These are phyloP conservation scores for Colletotrichum sp. DNA, from an alignment of 2,329 filamentous ascomycete genomes.

Conservation along the genomic window DNA sequence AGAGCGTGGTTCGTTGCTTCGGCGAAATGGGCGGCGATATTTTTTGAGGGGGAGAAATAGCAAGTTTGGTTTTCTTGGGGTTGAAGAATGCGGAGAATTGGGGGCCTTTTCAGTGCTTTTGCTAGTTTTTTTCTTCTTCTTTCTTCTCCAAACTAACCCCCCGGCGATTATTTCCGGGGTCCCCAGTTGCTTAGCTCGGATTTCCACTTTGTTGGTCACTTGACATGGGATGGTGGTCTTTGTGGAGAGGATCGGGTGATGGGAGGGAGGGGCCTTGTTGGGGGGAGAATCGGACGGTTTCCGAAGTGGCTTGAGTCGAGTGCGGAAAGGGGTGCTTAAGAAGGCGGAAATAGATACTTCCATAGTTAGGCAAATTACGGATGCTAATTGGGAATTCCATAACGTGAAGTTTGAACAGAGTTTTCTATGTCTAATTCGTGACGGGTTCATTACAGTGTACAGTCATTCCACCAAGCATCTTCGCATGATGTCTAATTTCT, in stretches of 20 bases:
- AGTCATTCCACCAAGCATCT: not conserved
- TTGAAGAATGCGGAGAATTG: constrained; percentile 19
- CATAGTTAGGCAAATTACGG: not conserved
- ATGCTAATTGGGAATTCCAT: not conserved
- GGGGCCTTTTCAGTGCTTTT: not conserved
- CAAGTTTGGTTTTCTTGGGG: not conserved
- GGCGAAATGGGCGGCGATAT: not conserved
- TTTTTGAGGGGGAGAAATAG: constrained; percentile 11
- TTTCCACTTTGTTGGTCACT: not conserved
- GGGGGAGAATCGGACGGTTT: not conserved
- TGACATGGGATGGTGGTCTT: not conserved
- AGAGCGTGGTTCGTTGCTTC: not conserved
- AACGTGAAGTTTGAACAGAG: not conserved
- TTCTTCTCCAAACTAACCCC: not conserved
- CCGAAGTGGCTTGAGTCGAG: not conserved
- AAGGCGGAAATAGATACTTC: not conserved
- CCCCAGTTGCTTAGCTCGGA: not conserved
- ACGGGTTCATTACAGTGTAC: not conserved
- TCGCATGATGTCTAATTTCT: not conserved
- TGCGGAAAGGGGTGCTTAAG: not conserved
- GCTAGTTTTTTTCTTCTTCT: not conserved
- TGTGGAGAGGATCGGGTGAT: not conserved
- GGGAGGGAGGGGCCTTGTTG: not conserved
- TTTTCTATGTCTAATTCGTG: not conserved
- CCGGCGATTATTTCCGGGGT: constrained; percentile 1